These are phyloP conservation scores for Austroboletus novae-zelandiae DNA, from an alignment of 1,284 basidiomycete species.

Conservation along the genomic window DNA sequence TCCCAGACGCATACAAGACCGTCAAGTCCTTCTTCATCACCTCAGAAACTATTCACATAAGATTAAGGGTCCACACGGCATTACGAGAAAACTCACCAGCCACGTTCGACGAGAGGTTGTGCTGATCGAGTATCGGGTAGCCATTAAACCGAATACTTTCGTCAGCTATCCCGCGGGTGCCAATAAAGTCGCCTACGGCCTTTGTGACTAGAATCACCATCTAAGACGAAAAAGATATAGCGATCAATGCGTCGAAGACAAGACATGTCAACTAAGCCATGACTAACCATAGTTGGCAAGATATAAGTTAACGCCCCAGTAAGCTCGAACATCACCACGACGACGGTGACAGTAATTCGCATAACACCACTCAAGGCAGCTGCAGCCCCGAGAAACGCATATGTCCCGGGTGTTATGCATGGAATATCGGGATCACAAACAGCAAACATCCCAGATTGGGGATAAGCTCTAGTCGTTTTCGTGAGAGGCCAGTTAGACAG, in stretches of 20 bases:
- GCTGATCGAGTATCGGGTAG: constrained; percentile 93
- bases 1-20: constrained; percentile 72
- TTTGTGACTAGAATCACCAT: constrained; percentile 96
- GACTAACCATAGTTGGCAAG: constrained; percentile 90
- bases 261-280: neutral
- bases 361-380: constrained; percentile 96
- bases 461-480: constrained; percentile 62
- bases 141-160: constrained; percentile 98
- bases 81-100: constrained; percentile 55
- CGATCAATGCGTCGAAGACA: neutral
- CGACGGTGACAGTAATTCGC: constrained; percentile 95
- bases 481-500: neutral
- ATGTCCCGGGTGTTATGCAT: constrained; percentile 98
- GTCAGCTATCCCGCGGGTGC: constrained; percentile 92
- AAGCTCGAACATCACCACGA: constrained; percentile 98
- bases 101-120: constrained; percentile 85
- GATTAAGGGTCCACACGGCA: constrained; percentile 1
- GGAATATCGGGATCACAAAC: constrained; percentile 90
- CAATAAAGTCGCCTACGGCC: constrained; percentile 94
- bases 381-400: constrained; percentile 92
- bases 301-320: constrained; percentile 98
- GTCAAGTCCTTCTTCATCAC: constrained; percentile 86
- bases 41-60: constrained; percentile 61
- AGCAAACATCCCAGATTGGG: constrained; percentile 82
- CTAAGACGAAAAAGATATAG: constrained; percentile 40